Base-by-base conservation (phyloP, 1,284 basidiomycete genomes). In the Meripilus lineatus region DNA sequence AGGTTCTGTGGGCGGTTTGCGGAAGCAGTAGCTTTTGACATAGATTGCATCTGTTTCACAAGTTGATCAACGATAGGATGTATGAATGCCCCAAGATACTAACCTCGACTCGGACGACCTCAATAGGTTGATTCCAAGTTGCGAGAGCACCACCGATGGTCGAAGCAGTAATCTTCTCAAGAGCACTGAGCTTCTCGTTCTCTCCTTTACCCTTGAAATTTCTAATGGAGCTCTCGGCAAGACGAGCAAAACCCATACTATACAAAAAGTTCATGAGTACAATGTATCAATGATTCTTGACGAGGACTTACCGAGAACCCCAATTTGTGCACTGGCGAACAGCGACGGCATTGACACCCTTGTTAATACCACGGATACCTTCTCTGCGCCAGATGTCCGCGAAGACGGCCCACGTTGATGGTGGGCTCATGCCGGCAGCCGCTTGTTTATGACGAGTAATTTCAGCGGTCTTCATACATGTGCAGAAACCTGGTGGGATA, bases 51-150 rank as follows among this genome's bases (percentile, higher is more conserved):
- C 89, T 92, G 53, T 7, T 13, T 11, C 14, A 21, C 42, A 33
- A 44, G 20, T 26, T 40, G 13, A 17, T 39, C 15, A 34, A 24
- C 20, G 17, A 38, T 22, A 21, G 42, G n/a, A 18, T 14, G 35
- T 4, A 13, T 15, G 10, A 23, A 25, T 18, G 21, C 40, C 40
- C 25, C 21, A 25, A 22, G 26, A 23, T 20, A 58, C 66, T 28
- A 54, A 87, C 86, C 74, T 95, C 92, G 30, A 95, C 91, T 47
- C 93, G 86, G 51, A 95, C 79, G 52, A 96, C 93, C 71, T 99
- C 96, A 56, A 99, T 99, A 35, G 96, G 96, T 68, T 99, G 96
- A 67, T 99, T 99, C 96, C 96, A 99, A 38, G 93, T 97, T 13
- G 90, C 95, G 44, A 99, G 72, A 37, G 96, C 94, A 67, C 96